Evolutionary conservation across 2,329 filamentous ascomycete species (phyloP), one percentile per base, ranked within the genome.

Genomic region (Aspergillus sp.): DNA sequence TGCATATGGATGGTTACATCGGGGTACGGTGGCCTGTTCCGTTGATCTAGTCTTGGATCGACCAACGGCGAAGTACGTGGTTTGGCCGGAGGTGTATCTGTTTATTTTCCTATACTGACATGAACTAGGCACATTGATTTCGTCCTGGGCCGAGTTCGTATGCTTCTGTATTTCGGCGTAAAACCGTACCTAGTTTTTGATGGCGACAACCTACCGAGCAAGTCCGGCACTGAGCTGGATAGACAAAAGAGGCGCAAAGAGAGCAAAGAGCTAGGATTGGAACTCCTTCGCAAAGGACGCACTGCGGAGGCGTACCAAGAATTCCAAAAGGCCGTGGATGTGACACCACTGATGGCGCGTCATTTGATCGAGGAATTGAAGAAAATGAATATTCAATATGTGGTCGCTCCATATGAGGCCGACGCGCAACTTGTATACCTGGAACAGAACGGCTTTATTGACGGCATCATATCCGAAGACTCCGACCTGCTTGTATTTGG

Each of bases 151-250:
- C 90, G 93, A 60, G 92, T 99, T 51, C 88, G 89, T 59, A 98
- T 99, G 95, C 86, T 96, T 57, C 85, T 91, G 61, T 90, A 96
- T 75, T 97, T 96, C 72, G 93, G 93, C 22, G 86, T 98, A 41
- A 96, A 83, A n/a, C 95, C 95, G 0, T 99, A 96, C 73, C 78
- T 99, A 55, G 89, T 99, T 37, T 99, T 99, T 72, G 95, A 99
- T 76, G 95, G 95, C 61, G 95, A 97, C 71, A 92, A 89, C 71
- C 83, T 99, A 22, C 95, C 95, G 33, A 96, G 93, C 80, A 99
- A 99, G 75, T 89, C 91, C 15, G 85, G 83, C 27, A 98, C 93
- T 1, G 95, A 99, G 72, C 83, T 84, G 33, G 88, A 90, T 13
- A 85, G 95, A 53, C 83, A 83, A n/a, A 86, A 86, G 63, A 86